These are phyloP conservation scores for Leishmania tropica DNA, from an alignment of 208 protist species.

Conservation along the genomic window DNA sequence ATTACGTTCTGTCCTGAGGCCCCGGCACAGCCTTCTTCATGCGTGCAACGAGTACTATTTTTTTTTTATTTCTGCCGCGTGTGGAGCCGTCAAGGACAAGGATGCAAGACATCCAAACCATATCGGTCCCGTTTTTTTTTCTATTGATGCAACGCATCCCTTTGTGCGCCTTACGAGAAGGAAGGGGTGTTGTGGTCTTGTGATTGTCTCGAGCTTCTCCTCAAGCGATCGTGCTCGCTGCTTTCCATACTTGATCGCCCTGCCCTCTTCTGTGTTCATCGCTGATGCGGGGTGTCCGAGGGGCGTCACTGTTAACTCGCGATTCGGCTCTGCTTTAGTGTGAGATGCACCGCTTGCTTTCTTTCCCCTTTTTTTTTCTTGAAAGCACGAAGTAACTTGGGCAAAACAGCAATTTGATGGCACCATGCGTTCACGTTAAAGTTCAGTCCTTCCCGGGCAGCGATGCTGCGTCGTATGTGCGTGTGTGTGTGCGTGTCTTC, in stretches of 20 bases:
- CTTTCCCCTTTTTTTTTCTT: too few relatives aligned
- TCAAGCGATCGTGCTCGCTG: neutral
- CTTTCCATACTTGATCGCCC: neutral
- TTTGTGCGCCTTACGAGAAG: neutral
- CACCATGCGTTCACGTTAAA: neutral
- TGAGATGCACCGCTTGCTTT: neutral
- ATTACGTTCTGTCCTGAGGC: neutral
- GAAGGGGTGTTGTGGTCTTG: neutral
- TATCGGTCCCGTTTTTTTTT: neutral
- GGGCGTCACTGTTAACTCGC: neutral
- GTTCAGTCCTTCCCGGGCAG: neutral
- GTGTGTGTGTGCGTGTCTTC: too few relatives aligned
- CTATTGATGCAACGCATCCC: neutral
- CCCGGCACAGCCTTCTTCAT: neutral
- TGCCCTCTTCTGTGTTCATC: neutral
- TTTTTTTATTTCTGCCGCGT: neutral
- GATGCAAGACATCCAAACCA: neutral
- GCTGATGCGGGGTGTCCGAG: neutral
- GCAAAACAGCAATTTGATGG: neutral
- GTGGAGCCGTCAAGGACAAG: neutral
- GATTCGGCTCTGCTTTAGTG: neutral
- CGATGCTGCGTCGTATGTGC: too few relatives aligned
- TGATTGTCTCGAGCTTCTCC: neutral
- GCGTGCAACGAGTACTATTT: neutral
- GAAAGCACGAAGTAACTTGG: too few relatives aligned